phyloP scores from a whole-genome alignment of 371 early-diverging fungal genomes.

The Entomophthora muscae region DNA sequence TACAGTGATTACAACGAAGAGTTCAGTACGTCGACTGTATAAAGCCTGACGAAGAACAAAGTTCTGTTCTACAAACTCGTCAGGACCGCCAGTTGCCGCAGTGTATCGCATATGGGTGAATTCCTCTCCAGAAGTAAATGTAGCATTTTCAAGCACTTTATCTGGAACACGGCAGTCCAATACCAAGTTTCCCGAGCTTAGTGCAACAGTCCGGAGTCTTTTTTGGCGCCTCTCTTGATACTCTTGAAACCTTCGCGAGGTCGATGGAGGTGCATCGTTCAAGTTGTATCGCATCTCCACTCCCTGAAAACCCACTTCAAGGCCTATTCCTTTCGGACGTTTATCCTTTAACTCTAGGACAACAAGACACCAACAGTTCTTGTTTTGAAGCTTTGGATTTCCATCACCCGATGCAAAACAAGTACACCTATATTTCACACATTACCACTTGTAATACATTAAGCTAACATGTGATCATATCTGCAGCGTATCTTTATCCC shows the following conservation, averaged over 20 bases:
- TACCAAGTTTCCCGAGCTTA: conserved; percentile 28
- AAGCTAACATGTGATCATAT: too few species aligned
- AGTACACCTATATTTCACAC: too few species aligned
- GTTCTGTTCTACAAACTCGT: conserved; percentile 24
- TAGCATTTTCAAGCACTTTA: conserved; percentile 19
- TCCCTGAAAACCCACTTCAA: too few species aligned
- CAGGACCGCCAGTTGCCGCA: conserved; percentile 41
- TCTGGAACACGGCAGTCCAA: conserved; percentile 29
- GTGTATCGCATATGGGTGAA: conserved; percentile 52
- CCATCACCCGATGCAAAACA: too few species aligned
- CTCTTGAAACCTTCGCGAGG: conserved; percentile 23
- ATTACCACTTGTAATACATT: too few species aligned
- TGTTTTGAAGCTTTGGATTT: too few species aligned
- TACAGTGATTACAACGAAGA: conserved; percentile 54
- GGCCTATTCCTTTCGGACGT: too few species aligned
- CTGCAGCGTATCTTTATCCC: too few species aligned
- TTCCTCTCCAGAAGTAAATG: conserved; percentile 26
- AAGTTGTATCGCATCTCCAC: conserved; percentile 18
- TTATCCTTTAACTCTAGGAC: too few species aligned
- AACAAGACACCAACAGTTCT: too few species aligned
- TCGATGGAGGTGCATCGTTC: conserved; percentile 20
- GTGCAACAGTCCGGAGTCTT: conserved; percentile 20
- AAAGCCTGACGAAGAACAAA: conserved; percentile 27
- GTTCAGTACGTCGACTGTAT: conserved; percentile 28
- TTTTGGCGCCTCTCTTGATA: conserved; percentile 31